Evolutionary conservation across 73 alveolate species (phyloP).

Genomic region (Durusdinium trenchii): DNA sequence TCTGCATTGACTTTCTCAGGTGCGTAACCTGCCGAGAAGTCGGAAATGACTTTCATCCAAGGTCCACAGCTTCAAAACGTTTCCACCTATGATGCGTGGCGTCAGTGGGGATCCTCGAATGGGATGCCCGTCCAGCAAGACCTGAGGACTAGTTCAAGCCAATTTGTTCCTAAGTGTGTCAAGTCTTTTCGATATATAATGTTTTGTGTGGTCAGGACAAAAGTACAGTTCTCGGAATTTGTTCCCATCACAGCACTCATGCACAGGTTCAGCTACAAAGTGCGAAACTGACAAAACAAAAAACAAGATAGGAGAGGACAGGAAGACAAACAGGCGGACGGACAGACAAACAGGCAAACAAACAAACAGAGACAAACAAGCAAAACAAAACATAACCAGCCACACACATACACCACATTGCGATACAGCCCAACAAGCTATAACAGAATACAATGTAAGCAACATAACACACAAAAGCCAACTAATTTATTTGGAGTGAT

Average conservation of each 20-base stretch:
- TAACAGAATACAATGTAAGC: no score
- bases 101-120: constrained; percentile 76
- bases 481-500: no score
- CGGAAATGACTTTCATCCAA: neutral
- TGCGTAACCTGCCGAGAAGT: neutral
- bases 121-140: constrained; percentile 85
- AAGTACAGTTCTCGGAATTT: neutral
- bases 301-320: no score
- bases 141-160: neutral
- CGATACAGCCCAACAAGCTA: no score
- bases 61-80: neutral
- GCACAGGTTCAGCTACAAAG: neutral
- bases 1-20: constrained; percentile 56
- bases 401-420: no score
- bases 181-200: neutral
- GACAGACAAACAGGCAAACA: no score
- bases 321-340: no score
- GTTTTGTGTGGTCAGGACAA: neutral
- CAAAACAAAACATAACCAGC: no score
- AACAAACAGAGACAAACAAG: no score
- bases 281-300: no score
- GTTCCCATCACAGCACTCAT: neutral
- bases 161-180: neutral
- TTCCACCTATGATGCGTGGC: constrained; percentile 72
- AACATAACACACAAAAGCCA: no score